These are phyloP conservation scores for Penicillium sp. DNA, from an alignment of 2,329 filamentous ascomycete species.

Conservation along the genomic window DNA sequence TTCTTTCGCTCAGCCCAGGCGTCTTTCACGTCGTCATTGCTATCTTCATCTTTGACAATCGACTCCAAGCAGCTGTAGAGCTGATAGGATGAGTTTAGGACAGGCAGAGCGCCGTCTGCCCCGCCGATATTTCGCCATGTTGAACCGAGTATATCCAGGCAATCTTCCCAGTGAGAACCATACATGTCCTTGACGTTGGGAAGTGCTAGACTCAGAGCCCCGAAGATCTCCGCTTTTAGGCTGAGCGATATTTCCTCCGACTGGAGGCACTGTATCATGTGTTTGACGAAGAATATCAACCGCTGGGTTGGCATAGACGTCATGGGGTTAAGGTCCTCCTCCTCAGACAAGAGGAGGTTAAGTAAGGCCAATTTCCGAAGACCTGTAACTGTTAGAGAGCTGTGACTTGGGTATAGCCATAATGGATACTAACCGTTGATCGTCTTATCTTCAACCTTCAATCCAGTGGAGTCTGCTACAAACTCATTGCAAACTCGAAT, in stretches of 20 bases:
- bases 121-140: conserved; percentile 60
- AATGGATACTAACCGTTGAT: conserved; percentile 45
- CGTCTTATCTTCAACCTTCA: conserved; percentile 51
- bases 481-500: conserved; percentile 64
- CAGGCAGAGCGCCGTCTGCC: conserved; percentile 61
- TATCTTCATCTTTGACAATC: conserved; percentile 61
- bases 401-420: background rate
- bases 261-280: conserved; percentile 74
- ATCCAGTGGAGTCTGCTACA: conserved; percentile 62
- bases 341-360: conserved; percentile 57
- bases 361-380: conserved; percentile 58
- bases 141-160: conserved; percentile 62
- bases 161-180: conserved; percentile 81
- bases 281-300: conserved; percentile 80
- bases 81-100: conserved; percentile 74
- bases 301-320: conserved; percentile 63
- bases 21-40: conserved; percentile 86
- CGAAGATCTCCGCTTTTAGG: conserved; percentile 46
- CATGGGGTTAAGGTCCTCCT: conserved; percentile 54
- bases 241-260: conserved; percentile 56
- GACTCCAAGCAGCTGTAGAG: conserved; percentile 68
- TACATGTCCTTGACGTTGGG: conserved; percentile 81
- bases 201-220: conserved; percentile 61
- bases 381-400: conserved; percentile 32
- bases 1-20: conserved; percentile 67